Conservation (phyloP, 202 grass and related monocot species). For the Zizania palustris region DNA sequence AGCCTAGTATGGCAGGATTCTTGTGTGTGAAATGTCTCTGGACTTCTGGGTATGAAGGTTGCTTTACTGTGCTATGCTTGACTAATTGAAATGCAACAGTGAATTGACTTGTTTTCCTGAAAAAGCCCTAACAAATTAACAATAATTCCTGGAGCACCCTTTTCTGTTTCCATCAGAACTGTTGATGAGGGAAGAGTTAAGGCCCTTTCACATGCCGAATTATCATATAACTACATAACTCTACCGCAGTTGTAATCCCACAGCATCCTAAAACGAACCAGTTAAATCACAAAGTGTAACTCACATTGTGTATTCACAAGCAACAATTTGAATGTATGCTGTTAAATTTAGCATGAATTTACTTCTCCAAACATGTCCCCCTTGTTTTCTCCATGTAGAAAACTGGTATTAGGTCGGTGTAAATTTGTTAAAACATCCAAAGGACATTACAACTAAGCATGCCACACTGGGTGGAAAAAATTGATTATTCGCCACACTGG, state of each 20-base stretch:
- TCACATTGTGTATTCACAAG: neutral
- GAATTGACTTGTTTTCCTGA: neutral
- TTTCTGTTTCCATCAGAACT: neutral
- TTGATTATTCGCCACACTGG: no score
- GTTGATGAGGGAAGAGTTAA: neutral
- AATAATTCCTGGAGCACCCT: neutral
- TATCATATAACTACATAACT: neutral
- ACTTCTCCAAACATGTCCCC: neutral
- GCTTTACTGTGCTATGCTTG: neutral
- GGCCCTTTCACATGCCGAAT: neutral
- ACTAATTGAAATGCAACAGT: neutral
- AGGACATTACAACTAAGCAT: neutral
- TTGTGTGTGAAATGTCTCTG: neutral
- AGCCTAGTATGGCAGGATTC: neutral
- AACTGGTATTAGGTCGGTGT: neutral
- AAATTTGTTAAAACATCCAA: neutral
- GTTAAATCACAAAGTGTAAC: neutral
- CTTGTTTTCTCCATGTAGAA: constrained; percentile 10
- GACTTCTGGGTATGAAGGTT: neutral
- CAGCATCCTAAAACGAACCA: neutral
- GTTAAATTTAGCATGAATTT: neutral
- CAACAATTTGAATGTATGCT: neutral
- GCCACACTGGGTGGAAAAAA: neutral
- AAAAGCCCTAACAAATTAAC: neutral
- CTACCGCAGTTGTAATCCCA: neutral